Evolutionary conservation across 345 rosid genomes (phyloP).

Genomic region (Camelina laxa): DNA sequence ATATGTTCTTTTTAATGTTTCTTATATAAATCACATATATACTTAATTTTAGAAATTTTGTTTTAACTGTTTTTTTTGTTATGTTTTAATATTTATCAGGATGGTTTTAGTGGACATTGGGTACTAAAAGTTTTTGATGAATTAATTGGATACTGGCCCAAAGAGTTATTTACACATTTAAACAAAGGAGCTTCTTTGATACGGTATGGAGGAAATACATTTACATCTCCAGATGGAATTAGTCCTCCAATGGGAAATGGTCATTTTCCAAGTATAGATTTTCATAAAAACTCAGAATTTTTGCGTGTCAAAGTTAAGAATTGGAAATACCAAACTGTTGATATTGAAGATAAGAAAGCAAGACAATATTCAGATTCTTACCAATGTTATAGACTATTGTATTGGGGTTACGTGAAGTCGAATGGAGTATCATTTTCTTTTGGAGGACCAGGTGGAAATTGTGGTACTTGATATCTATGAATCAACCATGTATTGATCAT

Average conservation of each 20-base stretch:
- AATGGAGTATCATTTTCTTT: constrained; percentile 15
- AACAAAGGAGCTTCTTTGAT: constrained; percentile 17
- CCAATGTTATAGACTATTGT: constrained; percentile 1
- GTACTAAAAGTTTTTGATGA: neutral
- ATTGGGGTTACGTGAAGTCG: neutral
- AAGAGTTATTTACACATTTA: constrained; percentile 28
- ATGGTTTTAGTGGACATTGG: constrained; percentile 14
- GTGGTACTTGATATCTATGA: constrained; percentile 11
- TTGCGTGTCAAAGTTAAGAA: neutral
- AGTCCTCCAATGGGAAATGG: constrained; percentile 41
- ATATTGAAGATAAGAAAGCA: neutral
- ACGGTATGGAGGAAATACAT: constrained; percentile 31
- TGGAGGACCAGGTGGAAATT: constrained; percentile 34
- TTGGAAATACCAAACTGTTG: neutral
- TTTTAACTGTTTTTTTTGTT: neutral
- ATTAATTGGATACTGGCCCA: constrained; percentile 32
- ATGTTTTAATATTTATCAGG: neutral
- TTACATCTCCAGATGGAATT: constrained; percentile 19
- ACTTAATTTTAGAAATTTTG: neutral
- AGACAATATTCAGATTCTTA: neutral
- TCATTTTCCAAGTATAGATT: neutral
- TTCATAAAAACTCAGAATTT: constrained; percentile 11
- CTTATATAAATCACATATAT: neutral
- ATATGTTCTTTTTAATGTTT: no score
- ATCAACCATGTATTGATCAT: no score